phyloP scores from a whole-genome alignment of 1,284 basidiomycete genomes.

The Leccinum variabile region DNA sequence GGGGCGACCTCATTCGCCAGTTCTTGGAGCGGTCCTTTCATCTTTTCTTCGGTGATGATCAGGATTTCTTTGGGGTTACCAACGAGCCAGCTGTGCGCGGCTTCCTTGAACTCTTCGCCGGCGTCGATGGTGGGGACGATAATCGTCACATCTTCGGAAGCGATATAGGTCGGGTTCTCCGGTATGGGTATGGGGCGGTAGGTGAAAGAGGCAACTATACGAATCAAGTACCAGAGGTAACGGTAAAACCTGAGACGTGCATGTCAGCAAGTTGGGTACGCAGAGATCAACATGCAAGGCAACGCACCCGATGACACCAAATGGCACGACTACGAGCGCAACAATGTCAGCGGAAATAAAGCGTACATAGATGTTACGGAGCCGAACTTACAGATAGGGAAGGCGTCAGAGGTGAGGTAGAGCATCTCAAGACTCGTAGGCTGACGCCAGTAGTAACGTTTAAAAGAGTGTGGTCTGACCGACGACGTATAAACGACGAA shows the following conservation, averaged over 20 bases:
- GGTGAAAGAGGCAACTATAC: neutral
- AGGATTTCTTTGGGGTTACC: conserved; percentile 90
- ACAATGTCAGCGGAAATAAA: neutral
- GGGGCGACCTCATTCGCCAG: conserved; percentile 87
- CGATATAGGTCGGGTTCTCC: conserved; percentile 51
- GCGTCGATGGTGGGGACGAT: conserved; percentile 95
- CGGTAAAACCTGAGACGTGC: conserved; percentile 67
- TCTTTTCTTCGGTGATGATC: conserved; percentile 91
- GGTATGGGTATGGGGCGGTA: neutral
- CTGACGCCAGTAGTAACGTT: conserved; percentile 1
- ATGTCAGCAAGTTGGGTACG: neutral
- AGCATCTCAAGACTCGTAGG: neutral
- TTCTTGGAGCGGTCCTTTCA: conserved; percentile 57
- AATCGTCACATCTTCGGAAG: conserved; percentile 73
- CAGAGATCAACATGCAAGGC: neutral
- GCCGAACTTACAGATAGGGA: neutral
- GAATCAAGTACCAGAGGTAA: conserved; percentile 77
- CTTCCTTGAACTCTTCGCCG: conserved; percentile 83
- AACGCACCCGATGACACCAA: conserved; percentile 85
- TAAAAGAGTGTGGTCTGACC: neutral
- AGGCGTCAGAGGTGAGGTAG: neutral
- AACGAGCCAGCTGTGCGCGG: conserved; percentile 86
- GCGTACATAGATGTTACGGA: neutral
- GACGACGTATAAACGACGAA: neutral
- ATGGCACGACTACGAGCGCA: conserved; percentile 69